Base-by-base conservation (phyloP, 768 basidiomycete genomes). In the Amanita subjunquillea region DNA sequence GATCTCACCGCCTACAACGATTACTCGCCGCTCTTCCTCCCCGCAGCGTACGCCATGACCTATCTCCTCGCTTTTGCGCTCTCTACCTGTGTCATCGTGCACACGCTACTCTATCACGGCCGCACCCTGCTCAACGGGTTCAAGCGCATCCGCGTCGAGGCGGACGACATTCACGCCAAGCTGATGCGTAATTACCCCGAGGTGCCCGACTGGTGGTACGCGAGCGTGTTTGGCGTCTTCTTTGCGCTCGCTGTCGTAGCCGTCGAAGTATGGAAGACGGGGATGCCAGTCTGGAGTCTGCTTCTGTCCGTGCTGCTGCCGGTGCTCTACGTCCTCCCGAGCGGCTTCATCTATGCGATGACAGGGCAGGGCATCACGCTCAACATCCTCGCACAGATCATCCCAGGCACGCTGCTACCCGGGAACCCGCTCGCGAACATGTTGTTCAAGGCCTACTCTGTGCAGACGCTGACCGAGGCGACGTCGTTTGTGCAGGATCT, bases 121-220 rank as follows among this genome's bases (percentile, higher is more conserved):
- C 78, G 77, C 48, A 79, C 77, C 17, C 70, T 98, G 36, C 62
- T 84, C 46, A 80, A 81, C 41, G 86, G 87, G 9, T 63, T 92
- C 57, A 83, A 81, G 68, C 82, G 76, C 63, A 78, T 87, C 37
- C 72, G 78, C 43, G 73, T 84, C 6, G 94, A 94, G 69, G 80
- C 81, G 54, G 91, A 95, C 60, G 95, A 98, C 65, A 91, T 97
- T 56, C 95, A 98, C 63, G 82, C 87, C 55, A 95, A 94, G 69
- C 73, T 97, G 48, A 97, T 98, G 94, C 74, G 83, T 56, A 80
- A 85, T 55, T 98, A 98, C 62, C 90, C 87, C 0, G 91, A 95
- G 59, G 91, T 94, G 1, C 91, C 90, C 2, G 83, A 88, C 65
- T 91, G 88, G 88, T 91, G 88, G 88, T 98, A 91, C 61, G 49